phyloP scores from a whole-genome alignment of 768 basidiomycete genomes.

The Suillus fuscotomentosus region DNA sequence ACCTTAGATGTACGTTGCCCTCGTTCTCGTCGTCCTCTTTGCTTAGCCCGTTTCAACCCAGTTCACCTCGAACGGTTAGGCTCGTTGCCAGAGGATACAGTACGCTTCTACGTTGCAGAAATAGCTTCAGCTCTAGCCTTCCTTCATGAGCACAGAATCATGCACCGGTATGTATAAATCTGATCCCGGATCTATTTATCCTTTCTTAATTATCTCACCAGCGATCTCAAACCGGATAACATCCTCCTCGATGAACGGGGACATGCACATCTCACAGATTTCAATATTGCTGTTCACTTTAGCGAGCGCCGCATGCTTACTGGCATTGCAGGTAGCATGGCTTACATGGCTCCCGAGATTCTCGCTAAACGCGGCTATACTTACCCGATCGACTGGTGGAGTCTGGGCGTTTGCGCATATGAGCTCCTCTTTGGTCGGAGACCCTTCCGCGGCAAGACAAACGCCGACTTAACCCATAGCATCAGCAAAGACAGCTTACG shows the following conservation, averaged over 20 bases:
- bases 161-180: conserved; percentile 74
- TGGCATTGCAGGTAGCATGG: conserved; percentile 97
- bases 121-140: conserved; percentile 85
- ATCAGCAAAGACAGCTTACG: conserved; percentile 84
- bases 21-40: neutral
- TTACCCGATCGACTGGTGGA: conserved; percentile 96
- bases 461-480: conserved; percentile 88
- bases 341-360: conserved; percentile 96
- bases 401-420: conserved; percentile 89
- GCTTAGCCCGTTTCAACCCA: conserved; percentile 25
- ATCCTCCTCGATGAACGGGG: conserved; percentile 94
- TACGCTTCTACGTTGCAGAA: conserved; percentile 89
- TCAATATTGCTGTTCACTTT: conserved; percentile 98
- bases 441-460: conserved; percentile 92
- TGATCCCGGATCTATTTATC: neutral
- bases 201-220: conserved; percentile 24
- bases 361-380: conserved; percentile 93
- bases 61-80: conserved; percentile 88
- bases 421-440: conserved; percentile 90
- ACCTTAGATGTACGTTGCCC: conserved; percentile 78
- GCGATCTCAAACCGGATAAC: conserved; percentile 97
- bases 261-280: conserved; percentile 95
- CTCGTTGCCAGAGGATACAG: conserved; percentile 69
- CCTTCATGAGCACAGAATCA: conserved; percentile 90
- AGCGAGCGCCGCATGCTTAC: conserved; percentile 80